Base-by-base conservation (phyloP, 345 rosid genomes). In the Bruguiera parviflora region DNA sequence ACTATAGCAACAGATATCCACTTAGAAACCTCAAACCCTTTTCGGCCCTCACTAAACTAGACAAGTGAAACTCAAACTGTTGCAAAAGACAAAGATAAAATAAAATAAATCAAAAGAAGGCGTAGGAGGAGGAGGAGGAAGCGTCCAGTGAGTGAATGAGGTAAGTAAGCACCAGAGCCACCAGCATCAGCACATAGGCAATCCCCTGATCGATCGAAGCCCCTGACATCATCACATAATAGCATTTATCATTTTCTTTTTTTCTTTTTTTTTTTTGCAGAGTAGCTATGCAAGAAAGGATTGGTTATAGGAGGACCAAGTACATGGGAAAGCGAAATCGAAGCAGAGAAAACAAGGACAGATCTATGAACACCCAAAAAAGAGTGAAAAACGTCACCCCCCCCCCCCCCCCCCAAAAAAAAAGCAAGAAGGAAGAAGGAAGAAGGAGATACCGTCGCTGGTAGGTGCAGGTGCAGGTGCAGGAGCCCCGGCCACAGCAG, bases 81-180 rank as follows among this genome's bases (percentile, higher is more conserved):
- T 39, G 15, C 46, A 39, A 37, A 15, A 32, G 5, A 51, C 8
- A 29, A 51, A 16, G n/a, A 2, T 13, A 0, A 66, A 47, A 33
- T 33, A 33, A 33, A 33, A 33, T 33, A 33, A 33, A 19, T 77
- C 53, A 77, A 74, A 74, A 75, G 81, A 77, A 71, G 49, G 1
- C 35, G 74, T 58, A 39, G 46, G 46, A 10, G 46, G 35, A 76
- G 53, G 79, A 68, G 55, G 68, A 71, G n/a, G 81, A 78, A 58
- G 84, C 81, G 25, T 72, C 81, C 31, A 81, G 56, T 0, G 78
- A 71, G 63, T 81, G 84, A 61, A 81, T 81, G 19, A 78, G 80
- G 73, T 81, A 81, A 0, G 84, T 81, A 6, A 81, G 80, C 59
- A 55, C 16, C 59, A 22, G 6, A 55, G 28, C 24, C 28, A 25